Percentiles rank a stretch among this genome's conserved stretches.
phyloP scores from a whole-genome alignment of 495 filamentous ascomycete species.

The Aspergillus taichungensis region DNA sequence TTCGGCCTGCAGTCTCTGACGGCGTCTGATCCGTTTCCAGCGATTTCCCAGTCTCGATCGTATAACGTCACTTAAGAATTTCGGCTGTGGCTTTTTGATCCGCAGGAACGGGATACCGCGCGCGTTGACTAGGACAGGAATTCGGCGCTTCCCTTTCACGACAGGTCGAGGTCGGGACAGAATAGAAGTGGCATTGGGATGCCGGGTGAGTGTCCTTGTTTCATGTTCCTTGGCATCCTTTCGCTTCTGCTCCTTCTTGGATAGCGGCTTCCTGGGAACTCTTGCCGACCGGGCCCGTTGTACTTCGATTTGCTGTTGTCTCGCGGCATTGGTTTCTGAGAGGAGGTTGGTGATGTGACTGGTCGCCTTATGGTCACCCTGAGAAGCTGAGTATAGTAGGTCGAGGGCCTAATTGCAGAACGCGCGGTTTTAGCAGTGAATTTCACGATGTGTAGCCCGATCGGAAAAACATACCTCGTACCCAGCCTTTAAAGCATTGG shows the following conservation, averaged over 20 bases:
- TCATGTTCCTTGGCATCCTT: slow-evolving; percentile 19
- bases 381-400: slow-evolving; percentile 30
- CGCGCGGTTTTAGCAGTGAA: slow-evolving; percentile 11
- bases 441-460: background rate
- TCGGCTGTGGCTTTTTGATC: slow-evolving; percentile 59
- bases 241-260: slow-evolving; percentile 17
- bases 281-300: slow-evolving; percentile 11
- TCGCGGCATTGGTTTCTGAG: slow-evolving; percentile 9
- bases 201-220: slow-evolving; percentile 19
- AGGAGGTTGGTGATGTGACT: slow-evolving; percentile 18
- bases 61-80: slow-evolving; percentile 47
- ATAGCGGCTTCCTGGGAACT: slow-evolving; percentile 12
- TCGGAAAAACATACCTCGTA: slow-evolving; percentile 44
- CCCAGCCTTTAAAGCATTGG: slow-evolving; percentile 51
- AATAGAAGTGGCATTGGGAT: slow-evolving; percentile 32
- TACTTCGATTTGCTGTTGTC: slow-evolving; percentile 9
- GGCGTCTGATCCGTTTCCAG: slow-evolving; percentile 22
- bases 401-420: slow-evolving; percentile 24
- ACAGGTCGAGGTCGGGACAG: slow-evolving; percentile 37
- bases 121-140: slow-evolving; percentile 53
- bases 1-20: slow-evolving; percentile 23
- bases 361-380: slow-evolving; percentile 18
- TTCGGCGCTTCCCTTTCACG: slow-evolving; percentile 43
- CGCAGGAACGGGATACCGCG: slow-evolving; percentile 60
- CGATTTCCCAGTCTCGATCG: slow-evolving; percentile 40